Base-by-base conservation (phyloP, 345 rosid genomes). In the Murraya paniculata region DNA sequence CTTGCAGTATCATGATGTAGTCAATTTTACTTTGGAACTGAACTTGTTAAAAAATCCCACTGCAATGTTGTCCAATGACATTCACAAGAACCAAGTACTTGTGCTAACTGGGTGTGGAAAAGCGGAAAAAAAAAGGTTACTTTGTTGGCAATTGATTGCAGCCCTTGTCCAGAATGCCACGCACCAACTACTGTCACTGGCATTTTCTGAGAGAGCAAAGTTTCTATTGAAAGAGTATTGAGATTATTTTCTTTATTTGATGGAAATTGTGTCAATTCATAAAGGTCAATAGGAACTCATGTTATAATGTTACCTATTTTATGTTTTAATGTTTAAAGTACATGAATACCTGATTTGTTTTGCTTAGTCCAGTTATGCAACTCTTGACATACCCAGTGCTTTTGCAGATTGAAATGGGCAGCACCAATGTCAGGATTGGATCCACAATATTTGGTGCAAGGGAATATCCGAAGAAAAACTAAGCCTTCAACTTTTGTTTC, bases 401-500 rank as follows among this genome's bases (percentile, higher is more conserved):
- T 72, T 82, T 86, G 81, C 90, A 96, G 99, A 89, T 94, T 55
- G 98, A 92, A 88, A 77, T 90, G 88, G 97, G 99, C 72, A 94
- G 99, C 76, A 94, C 97, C 27, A 94, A 96, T 74, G 95, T 94
- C 78, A 92, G 98, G 79, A 82, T 94, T 27, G 98, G 99, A 75
- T 96, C 99, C 5, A 91, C 92, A 0, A 90, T 96, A 74, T 96
- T 96, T 53, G 98, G 98, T 66, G 87, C 97, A 4, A 90, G 98
- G 87, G 98, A 94, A 85, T 92, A 94, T 86, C 86, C 91, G 0
- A 89, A 90, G 81, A 92, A 91, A 68, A 84, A 82, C 1, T 85
- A 79, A 78, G 73, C 57, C 71, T 48, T 21, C 8, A 25, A 53
- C 57, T 45, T 36, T 64, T 48, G 30, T 6, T 61, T 19, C 6